Evolutionary conservation across 2,329 filamentous ascomycete genomes (phyloP), one percentile per base, ranked within the genome.

Genomic region (Fusarium pseudocircinatum): DNA sequence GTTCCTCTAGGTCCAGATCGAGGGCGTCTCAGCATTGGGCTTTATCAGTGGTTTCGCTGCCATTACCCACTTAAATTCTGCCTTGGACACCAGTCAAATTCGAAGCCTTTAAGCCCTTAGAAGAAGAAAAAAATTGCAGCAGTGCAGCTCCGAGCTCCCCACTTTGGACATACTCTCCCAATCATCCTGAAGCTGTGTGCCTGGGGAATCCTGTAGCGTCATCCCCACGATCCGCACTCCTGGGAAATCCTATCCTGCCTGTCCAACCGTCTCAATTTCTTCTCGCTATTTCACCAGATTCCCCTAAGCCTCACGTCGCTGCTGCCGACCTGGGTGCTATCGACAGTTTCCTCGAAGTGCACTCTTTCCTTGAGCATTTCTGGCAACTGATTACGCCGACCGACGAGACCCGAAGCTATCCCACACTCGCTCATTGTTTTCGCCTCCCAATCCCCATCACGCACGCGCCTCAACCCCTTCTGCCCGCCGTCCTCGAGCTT

Each of bases 171-270:
- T 57, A 20, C 54, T 67, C 73, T 68, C 70, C 75, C 76, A 78
- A 78, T 78, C 72, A 74, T 40, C 49, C 60, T 75, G 52, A 62
- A 67, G 61, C 61, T 75, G 57, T 63, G 59, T 67, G 58, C 53
- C 71, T 57, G 63, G 65, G 73, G 67, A 77, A 68, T 67, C 72
- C 67, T 77, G 75, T 69, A 77, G 74, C 75, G 76, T 77, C 76
- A 78, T 78, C 75, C 77, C 76, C 74, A 78, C 75, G 76, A 78
- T 78, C 72, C 75, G 70, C 66, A 57, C 72, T 72, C 68, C 64
- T 74, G 74, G 74, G 74, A 73, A 78, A 77, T 74, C 60, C 56
- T 70, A 69, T 74, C 57, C 66, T 70, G 59, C 57, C 64, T 68
- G 59, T 70, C 52, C 69, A 60, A 60, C 57, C 69, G 56, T 72